Base-by-base conservation (phyloP, 192 early-diverging fungal species). In the Neocallimastix lanati region DNA sequence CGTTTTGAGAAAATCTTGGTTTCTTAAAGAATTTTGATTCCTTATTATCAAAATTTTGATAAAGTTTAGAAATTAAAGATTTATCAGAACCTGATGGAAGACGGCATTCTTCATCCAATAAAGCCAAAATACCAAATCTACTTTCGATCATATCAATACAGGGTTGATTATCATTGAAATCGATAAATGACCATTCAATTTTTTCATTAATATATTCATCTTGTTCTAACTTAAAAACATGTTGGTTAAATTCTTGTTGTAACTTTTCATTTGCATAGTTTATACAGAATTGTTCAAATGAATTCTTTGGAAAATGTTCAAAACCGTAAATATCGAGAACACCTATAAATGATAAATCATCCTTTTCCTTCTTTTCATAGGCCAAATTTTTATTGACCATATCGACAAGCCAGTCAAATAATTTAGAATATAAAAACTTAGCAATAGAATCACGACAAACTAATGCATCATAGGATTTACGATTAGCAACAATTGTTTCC, bases 291-390 rank as follows among this genome's bases (percentile, higher is more conserved):
- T n/a, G n/a, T n/a, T n/a, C n/a, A n/a, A n/a, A n/a, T n/a, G n/a
- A n/a, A n/a, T 99, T 99, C 87, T 95, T 97, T 86, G 94, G 93
- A 85, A 99, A 99, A 83, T 98, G 96, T 84, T 99, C 97, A 84
- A 99, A 99, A 76, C 90, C 97, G 82, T 98, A 99, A 82, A 99
- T 99, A 90, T 99, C 97, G 78, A 99, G 87, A 3, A 99, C 97
- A 87, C 97, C 97, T 82, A 99, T 99, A 82, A 99, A 98, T 36
- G 82, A 50, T 50, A 50, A 50, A 15, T 87, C 87, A 30, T 87
- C 87, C 67, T 86, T 87, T 29, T 90, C 89, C 6, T 50, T 50
- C 13, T 79, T 80, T 16, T 84, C 82, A 28, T 81, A 79, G 11
- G 82, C 80, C 76, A 99, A 88, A 84, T 93, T 93, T 67, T 84